Evolutionary conservation across 306 rosid species (phyloP), one percentile per base, ranked within the genome.

Genomic region (Comarum palustre): DNA sequence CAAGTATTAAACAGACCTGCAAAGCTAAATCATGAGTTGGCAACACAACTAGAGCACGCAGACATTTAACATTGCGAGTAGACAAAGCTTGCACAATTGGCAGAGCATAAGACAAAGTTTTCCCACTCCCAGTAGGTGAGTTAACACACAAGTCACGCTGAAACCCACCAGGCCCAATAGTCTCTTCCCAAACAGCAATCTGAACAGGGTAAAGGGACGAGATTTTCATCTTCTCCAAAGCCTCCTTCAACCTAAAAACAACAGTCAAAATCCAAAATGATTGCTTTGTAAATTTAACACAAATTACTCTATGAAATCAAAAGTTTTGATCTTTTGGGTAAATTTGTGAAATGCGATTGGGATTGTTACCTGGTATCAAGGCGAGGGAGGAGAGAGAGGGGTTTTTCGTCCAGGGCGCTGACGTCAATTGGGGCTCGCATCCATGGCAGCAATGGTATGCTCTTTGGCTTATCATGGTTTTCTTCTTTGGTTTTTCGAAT

Each of bases 81-180:
- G 97, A 86, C 27, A 88, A 77, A 71, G 74, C 75, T 76, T 94
- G 98, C 55, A 89, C 97, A 24, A 94, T 89, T 4, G 98, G 98
- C 78, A 94, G 82, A 27, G 98, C 98, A 75, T 91, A 94, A 55
- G 97, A 89, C 60, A 94, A 67, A 69, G 97, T 94, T 80, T 94
- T 89, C 25, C 98, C 98, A 57, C 97, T 94, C 34, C 98, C 97
- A 11, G 98, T 94, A 16, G 98, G 97, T 3, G 97, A 94, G 74
- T 94, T 91, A 59, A 94, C 77, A 74, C 97, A 94, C 24, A 94
- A 61, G 71, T 94, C 98, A 39, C 98, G 90, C 38, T 85, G 85
- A 39, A 91, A 93, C n/a, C 80, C 81, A 46, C 96, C 97, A 8
- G 97, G 96, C 5, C 98, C 97, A 45, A 94, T 70, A 0, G 90